Conservation (phyloP, 257 asterid species). For the Salvia miltiorrhiza region DNA sequence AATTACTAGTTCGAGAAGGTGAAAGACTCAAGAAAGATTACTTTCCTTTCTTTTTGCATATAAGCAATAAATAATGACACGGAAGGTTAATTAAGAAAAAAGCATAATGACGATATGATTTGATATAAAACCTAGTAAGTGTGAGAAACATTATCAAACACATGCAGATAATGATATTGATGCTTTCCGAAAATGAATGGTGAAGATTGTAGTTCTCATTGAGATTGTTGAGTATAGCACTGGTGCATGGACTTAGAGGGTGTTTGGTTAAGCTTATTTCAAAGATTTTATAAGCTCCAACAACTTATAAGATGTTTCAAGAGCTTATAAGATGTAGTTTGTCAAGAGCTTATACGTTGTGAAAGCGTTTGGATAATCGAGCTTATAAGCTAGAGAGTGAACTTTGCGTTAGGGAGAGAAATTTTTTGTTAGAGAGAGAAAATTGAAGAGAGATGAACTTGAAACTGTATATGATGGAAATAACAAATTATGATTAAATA, state of each 20-base stretch:
- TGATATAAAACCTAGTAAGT: slow-evolving; percentile 9
- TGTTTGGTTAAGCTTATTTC: too few species aligned
- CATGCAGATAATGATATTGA: background rate
- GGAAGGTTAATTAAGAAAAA: background rate
- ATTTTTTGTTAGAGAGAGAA: too few species aligned
- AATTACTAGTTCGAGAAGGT: background rate
- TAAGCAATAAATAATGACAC: background rate
- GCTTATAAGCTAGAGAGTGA: too few species aligned
- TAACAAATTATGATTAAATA: too few species aligned
- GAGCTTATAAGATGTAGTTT: too few species aligned
- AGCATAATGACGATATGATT: background rate
- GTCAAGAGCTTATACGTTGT: too few species aligned
- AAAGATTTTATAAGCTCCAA: too few species aligned
- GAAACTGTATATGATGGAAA: too few species aligned
- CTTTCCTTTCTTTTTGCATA: background rate
- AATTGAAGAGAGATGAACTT: too few species aligned
- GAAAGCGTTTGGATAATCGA: too few species aligned
- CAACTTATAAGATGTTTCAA: too few species aligned
- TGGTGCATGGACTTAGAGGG: background rate
- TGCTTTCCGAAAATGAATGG: slow-evolving; percentile 5
- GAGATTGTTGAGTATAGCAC: background rate
- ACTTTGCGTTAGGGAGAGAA: too few species aligned
- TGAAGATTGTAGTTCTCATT: background rate
- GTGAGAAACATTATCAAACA: background rate
- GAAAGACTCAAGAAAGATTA: background rate